phyloP scores from a whole-genome alignment of 163 green algal species.

The Trebouxia gelatinosa region DNA sequence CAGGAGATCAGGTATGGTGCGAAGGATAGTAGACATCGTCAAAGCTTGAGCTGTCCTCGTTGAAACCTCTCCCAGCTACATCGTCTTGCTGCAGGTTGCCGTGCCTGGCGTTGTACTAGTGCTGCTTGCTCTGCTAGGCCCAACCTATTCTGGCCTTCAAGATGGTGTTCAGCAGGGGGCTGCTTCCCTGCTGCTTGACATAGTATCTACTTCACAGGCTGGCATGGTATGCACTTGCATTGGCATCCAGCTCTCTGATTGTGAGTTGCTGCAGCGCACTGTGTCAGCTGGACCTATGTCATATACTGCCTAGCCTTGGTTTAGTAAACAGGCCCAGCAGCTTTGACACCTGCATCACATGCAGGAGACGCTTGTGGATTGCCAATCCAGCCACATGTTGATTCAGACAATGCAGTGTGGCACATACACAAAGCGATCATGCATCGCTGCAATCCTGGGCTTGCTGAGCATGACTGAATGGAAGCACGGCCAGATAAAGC shows the following conservation, averaged over 20 bases:
- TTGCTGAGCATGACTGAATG: constrained; percentile 7
- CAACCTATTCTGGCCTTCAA: neutral
- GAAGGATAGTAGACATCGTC: no score
- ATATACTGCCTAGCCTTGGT: no score
- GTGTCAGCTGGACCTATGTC: no score
- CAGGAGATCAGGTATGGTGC: no score
- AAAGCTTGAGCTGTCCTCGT: no score
- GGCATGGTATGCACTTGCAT: constrained; percentile 1
- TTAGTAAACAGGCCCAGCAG: no score
- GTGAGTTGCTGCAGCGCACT: no score
- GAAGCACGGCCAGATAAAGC: no score
- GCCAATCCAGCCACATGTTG: neutral
- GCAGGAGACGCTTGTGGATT: neutral
- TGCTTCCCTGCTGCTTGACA: constrained; percentile 4
- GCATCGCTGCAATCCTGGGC: neutral
- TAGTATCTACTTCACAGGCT: neutral
- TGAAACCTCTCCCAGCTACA: no score
- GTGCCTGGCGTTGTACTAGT: neutral
- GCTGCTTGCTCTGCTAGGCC: neutral
- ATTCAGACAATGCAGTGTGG: neutral
- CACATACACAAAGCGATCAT: neutral
- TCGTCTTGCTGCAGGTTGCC: no score
- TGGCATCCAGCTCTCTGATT: no score
- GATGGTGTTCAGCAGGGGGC: neutral
- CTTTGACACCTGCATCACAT: no score